Evolutionary conservation across 169 alveolate genomes (phyloP).

Genomic region (Plasmodium cynomolgi): DNA sequence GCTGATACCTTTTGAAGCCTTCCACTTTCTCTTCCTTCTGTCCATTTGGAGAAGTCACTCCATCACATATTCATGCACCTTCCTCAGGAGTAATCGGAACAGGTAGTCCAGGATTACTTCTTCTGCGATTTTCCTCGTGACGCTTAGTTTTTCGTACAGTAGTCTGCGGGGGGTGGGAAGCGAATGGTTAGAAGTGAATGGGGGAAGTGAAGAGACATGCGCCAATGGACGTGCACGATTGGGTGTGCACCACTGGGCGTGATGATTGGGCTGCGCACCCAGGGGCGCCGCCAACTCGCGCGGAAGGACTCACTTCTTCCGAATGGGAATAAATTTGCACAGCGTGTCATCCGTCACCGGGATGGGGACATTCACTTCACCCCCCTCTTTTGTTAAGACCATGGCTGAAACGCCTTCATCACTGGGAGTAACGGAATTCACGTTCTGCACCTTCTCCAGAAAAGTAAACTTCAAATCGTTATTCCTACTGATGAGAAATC

Average conservation of each 20-base stretch:
- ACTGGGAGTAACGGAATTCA: not conserved
- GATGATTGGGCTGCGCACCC: too few relatives aligned
- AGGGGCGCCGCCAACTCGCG: too few relatives aligned
- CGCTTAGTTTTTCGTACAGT: conserved; percentile 39
- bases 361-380: not conserved
- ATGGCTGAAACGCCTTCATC: not conserved
- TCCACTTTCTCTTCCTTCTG: not conserved
- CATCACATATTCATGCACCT: conserved; percentile 19
- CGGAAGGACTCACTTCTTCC: conserved; percentile 36
- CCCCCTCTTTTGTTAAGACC: not conserved
- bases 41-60: conserved; percentile 10
- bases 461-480: conserved; percentile 10
- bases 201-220: not conserved
- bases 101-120: conserved; percentile 45
- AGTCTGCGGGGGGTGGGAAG: not conserved
- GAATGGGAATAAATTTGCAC: conserved; percentile 64
- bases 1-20: not conserved
- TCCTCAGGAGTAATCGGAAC: conserved; percentile 12
- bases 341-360: not conserved
- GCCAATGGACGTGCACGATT: not conserved
- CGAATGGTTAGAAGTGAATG: not conserved
- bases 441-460: not conserved
- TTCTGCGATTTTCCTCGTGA: conserved; percentile 52
- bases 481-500: not conserved
- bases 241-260: not conserved